A percentile compares a stretch with the other conserved stretches of the same genome.
Conservation (phyloP, 1,139 yeast genomes). For the Scheffersomyces insectosa region DNA sequence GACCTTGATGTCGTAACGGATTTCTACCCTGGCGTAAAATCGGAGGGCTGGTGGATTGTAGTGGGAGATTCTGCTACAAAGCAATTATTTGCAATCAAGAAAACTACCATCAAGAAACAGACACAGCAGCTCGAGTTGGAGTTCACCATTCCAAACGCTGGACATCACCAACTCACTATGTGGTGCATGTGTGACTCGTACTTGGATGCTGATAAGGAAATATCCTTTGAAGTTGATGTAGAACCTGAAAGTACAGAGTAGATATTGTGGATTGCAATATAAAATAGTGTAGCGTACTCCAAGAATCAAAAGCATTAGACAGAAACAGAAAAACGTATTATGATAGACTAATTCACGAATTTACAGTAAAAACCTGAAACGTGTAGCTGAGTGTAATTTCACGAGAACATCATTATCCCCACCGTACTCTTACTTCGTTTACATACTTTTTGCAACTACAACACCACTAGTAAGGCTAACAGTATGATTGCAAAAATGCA, state of each 20-base stretch:
- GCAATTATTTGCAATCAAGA: slow-evolving; percentile 74
- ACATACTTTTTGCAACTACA: no score
- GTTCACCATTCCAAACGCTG: slow-evolving; percentile 60
- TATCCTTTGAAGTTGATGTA: slow-evolving; percentile 51
- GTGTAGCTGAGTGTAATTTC: no score
- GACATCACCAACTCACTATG: slow-evolving; percentile 59
- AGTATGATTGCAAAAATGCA: no score
- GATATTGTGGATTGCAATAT: background rate
- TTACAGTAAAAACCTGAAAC: no score
- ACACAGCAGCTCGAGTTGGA: slow-evolving; percentile 54
- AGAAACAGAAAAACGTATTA: no score
- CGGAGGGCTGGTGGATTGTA: slow-evolving; percentile 89
- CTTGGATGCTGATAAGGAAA: slow-evolving; percentile 86
- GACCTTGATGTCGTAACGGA: slow-evolving; percentile 59
- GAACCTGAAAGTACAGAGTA: slow-evolving; percentile 16
- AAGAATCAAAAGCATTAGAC: no score
- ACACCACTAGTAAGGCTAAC: no score
- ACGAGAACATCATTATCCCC: no score
- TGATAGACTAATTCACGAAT: no score
- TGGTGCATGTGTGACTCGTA: slow-evolving; percentile 95
- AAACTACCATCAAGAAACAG: slow-evolving; percentile 56
- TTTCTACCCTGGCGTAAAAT: slow-evolving; percentile 55
- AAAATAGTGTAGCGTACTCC: background rate
- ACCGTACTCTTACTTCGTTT: no score
- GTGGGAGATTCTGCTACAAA: slow-evolving; percentile 65